These are phyloP conservation scores for Populus simonii DNA, from an alignment of 345 rosid genomes.

Conservation along the genomic window DNA sequence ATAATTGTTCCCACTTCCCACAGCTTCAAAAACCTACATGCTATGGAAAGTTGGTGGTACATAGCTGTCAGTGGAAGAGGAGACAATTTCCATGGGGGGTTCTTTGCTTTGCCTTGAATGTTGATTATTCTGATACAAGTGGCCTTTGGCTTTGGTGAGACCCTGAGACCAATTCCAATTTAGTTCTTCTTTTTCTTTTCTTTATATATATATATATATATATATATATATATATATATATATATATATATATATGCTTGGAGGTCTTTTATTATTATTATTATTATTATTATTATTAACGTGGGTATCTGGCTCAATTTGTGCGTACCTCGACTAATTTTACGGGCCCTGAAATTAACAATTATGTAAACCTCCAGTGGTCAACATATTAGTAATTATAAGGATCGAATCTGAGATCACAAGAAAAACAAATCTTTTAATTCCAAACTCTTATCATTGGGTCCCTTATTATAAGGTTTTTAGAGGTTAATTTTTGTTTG, in stretches of 20 bases:
- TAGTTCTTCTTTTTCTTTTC: too few relatives aligned
- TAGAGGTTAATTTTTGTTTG: too few relatives aligned
- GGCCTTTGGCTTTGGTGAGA: background rate
- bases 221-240: too few relatives aligned
- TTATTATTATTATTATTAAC: too few relatives aligned
- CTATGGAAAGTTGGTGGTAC: background rate
- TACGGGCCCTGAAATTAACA: accelerated
- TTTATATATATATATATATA: too few relatives aligned
- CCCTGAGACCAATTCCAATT: background rate
- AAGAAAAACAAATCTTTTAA: accelerated
- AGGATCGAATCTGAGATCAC: accelerated
- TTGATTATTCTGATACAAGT: background rate
- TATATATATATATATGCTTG: too few relatives aligned
- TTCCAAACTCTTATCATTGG: accelerated
- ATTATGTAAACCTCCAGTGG: accelerated
- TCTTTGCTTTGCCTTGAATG: background rate
- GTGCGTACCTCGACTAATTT: accelerated
- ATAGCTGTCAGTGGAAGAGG: background rate
- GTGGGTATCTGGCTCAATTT: accelerated
- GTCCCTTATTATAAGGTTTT: accelerated
- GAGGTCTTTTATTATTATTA: too few relatives aligned
- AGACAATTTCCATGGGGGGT: background rate
- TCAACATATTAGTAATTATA: accelerated
- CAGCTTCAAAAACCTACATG: too few relatives aligned
- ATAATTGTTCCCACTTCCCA: too few relatives aligned